Conservation (phyloP, 768 basidiomycete species). For the Auriscalpium microsporum region DNA sequence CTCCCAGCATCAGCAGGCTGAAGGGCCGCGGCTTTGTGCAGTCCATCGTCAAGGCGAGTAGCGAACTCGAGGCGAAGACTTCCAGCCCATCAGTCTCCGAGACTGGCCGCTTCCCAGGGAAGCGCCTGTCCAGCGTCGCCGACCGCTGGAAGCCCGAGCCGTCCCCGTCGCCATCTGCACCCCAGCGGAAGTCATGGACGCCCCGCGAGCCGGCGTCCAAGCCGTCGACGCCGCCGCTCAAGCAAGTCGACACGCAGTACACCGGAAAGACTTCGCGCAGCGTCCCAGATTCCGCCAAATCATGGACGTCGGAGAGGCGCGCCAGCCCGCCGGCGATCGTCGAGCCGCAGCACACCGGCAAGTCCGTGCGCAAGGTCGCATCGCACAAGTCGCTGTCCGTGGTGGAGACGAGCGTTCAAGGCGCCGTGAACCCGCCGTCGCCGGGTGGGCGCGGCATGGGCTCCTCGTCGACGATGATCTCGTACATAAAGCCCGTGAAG, state of each 20-base stretch:
- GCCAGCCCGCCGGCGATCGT: not conserved
- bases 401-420: not conserved
- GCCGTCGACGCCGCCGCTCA: not conserved
- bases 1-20: slow-evolving; percentile 73
- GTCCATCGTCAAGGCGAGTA: slow-evolving; percentile 67
- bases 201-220: not conserved
- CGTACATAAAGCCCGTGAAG: slow-evolving; percentile 46
- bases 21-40: slow-evolving; percentile 85
- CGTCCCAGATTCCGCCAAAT: not conserved
- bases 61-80: slow-evolving; percentile 34
- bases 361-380: slow-evolving; percentile 5
- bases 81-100: slow-evolving; percentile 25
- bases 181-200: slow-evolving; percentile 7
- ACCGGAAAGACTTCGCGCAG: too few relatives aligned
- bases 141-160: slow-evolving; percentile 11
- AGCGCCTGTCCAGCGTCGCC: slow-evolving; percentile 2
- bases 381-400: slow-evolving; percentile 5
- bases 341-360: slow-evolving; percentile 2
- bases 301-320: not conserved
- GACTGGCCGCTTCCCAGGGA: slow-evolving; percentile 1
- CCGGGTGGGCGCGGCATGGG: slow-evolving; percentile 31
- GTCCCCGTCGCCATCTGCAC: not conserved
- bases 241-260: not conserved
- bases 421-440: slow-evolving; percentile 1
- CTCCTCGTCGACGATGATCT: slow-evolving; percentile 69